Evolutionary conservation across 495 filamentous ascomycete genomes (phyloP), one percentile per base, ranked within the genome.

Genomic region (Podospora conica): DNA sequence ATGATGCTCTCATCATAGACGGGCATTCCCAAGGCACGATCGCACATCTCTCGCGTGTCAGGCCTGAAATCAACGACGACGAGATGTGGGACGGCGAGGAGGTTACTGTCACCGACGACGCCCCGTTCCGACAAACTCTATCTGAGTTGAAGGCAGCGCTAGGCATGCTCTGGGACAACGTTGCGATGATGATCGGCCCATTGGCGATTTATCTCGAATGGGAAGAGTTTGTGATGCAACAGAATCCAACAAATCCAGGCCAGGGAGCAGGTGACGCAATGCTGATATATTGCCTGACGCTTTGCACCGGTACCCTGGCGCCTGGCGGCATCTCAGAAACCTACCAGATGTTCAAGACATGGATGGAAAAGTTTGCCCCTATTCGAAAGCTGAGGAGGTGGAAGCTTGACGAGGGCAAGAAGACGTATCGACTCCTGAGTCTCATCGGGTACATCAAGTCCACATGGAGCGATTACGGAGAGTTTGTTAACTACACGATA

Each of bases 231-330:
- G 40, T n/a, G 4, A 33, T 40, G 55, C 33, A 48, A 5, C 18
- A 61, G 55, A 55, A 68, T 20, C 61, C 66, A 56, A 65, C 66
- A 23, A 68, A 68, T 29, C 66, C 61, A 15, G 57, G 31, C 25
- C 48, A 21, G 10, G 55, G 8, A 11, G n/a, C 22, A 9, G 24
- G 20, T 22, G 61, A 64, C 24, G 25, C 61, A 1, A 31, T 68
- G 55, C 5, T 27, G 23, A 65, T 56, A n/a, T 65, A 40, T 31
- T 60, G 61, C 9, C 24, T 55, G 3, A 68, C 66, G 15, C 55
- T 68, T 11, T 64, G 56, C 55, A 57, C 66, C 20, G 66, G 66
- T 15, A 65, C 56, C 22, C 22, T 64, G 11, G 54, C 59, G 7
- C 61, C 61, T 9, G 61, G 66, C 12, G 61, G 66, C 20, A 25